These are phyloP conservation scores for Farysia itapuensis DNA, from an alignment of 1,284 basidiomycete genomes.

Conservation along the genomic window DNA sequence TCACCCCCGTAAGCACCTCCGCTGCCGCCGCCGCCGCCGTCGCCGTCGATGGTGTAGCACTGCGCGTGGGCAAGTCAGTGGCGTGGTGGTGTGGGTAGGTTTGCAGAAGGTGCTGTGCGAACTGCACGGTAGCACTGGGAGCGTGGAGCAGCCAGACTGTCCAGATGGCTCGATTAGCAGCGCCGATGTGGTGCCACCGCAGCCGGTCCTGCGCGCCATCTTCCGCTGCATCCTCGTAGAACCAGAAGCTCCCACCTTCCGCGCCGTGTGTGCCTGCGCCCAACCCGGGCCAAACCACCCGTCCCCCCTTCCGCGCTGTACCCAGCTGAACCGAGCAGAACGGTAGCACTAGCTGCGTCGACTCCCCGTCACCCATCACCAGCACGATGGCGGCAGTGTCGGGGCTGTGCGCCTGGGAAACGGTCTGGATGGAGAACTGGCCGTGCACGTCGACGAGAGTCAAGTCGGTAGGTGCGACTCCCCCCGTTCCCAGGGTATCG, in stretches of 20 bases:
- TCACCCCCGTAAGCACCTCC: neutral
- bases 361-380: slow-evolving; percentile 20
- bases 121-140: slow-evolving; percentile 19
- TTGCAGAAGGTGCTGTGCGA: slow-evolving; percentile 21
- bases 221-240: slow-evolving; percentile 39
- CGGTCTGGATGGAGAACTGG: slow-evolving; percentile 23
- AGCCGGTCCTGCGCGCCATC: slow-evolving; percentile 31
- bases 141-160: slow-evolving; percentile 42
- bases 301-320: slow-evolving; percentile 7
- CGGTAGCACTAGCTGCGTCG: slow-evolving; percentile 28
- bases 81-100: slow-evolving; percentile 24
- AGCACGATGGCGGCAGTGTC: slow-evolving; percentile 35
- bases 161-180: slow-evolving; percentile 37
- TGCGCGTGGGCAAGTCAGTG: neutral
- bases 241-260: slow-evolving; percentile 45
- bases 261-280: slow-evolving; percentile 32
- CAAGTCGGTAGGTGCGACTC: slow-evolving; percentile 8
- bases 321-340: slow-evolving; percentile 33
- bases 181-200: slow-evolving; percentile 15
- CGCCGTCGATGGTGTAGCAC: neutral
- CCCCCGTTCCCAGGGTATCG: slow-evolving; percentile 22
- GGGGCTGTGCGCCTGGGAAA: slow-evolving; percentile 25
- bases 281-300: slow-evolving; percentile 24
- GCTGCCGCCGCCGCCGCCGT: neutral
- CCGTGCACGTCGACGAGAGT: slow-evolving; percentile 28